Evolutionary conservation across 257 asterid genomes (phyloP).

Genomic region (Hygrophila difformis): DNA sequence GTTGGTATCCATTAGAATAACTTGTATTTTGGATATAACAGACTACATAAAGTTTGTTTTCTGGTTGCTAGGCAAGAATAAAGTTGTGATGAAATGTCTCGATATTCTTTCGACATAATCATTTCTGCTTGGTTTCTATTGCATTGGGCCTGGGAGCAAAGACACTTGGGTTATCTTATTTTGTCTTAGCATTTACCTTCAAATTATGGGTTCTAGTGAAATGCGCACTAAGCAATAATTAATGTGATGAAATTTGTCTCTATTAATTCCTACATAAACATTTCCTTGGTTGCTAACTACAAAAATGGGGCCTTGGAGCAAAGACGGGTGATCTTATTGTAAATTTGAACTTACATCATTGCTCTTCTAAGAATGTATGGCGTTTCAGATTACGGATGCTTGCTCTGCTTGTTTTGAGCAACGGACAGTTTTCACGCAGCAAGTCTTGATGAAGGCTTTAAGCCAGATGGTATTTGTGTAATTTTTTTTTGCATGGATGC

Average conservation of each 20-base stretch:
- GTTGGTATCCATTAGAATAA: neutral
- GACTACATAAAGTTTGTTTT: neutral
- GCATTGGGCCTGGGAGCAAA: no score
- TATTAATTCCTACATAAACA: neutral
- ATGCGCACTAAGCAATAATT: neutral
- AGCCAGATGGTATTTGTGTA: constrained; percentile 78
- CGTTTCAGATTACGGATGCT: constrained; percentile 90
- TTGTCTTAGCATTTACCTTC: no score
- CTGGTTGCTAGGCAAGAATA: no score
- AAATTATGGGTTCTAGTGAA: no score
- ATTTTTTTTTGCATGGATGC: constrained; percentile 10
- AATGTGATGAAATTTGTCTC: neutral
- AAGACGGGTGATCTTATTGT: constrained; percentile 1
- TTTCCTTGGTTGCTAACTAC: constrained; percentile 7
- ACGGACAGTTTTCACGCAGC: constrained; percentile 97
- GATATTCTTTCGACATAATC: no score
- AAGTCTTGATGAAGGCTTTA: constrained; percentile 82
- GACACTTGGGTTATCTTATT: no score
- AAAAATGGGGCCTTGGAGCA: neutral
- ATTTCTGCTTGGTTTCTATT: no score
- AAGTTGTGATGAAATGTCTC: no score
- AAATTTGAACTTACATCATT: constrained; percentile 3
- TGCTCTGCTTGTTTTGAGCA: constrained; percentile 99
- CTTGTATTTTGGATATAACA: neutral
- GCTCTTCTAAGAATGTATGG: constrained; percentile 11